A percentile compares a stretch with the other conserved stretches of the same genome.
These are phyloP conservation scores for Rhizopus delemar DNA, from an alignment of 371 early-diverging fungal species.

Conservation along the genomic window DNA sequence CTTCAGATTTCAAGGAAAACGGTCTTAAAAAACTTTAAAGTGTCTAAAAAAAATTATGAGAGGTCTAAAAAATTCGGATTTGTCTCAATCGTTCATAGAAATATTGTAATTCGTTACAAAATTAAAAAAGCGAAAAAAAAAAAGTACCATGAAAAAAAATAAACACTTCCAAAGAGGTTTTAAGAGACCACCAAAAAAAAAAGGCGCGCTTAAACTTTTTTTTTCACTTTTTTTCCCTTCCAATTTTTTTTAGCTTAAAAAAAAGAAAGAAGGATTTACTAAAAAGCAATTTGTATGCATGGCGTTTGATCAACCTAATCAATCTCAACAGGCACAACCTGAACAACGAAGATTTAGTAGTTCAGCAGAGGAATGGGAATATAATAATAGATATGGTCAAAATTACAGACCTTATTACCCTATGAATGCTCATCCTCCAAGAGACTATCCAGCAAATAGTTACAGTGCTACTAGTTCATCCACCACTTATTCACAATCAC, in stretches of 20 bases:
- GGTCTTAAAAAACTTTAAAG: too few species aligned
- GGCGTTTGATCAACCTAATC: constrained; percentile 41
- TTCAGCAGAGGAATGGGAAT: constrained; percentile 25
- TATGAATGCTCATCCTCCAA: background rate
- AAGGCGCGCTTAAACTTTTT: constrained; percentile 4
- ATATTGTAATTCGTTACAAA: background rate
- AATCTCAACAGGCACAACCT: constrained; percentile 29
- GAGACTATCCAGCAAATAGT: background rate
- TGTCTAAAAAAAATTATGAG: too few species aligned
- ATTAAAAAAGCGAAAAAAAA: constrained; percentile 3
- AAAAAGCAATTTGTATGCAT: constrained; percentile 19
- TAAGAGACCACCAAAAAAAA: constrained; percentile 1
- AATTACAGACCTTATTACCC: constrained; percentile 10
- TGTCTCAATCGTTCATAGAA: background rate
- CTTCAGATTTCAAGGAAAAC: too few species aligned
- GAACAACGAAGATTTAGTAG: constrained; percentile 11
- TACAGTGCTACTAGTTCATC: background rate
- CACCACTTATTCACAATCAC: background rate
- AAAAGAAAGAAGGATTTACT: background rate
- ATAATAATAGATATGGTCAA: constrained; percentile 17
- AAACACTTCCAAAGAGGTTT: background rate
- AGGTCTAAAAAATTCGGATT: background rate
- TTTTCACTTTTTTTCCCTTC: constrained; percentile 4
- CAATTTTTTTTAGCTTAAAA: constrained; percentile 1
- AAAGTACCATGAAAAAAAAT: background rate